Base-by-base conservation (phyloP, 176 grass and related monocot genomes). In the Calamus simplicifolius region DNA sequence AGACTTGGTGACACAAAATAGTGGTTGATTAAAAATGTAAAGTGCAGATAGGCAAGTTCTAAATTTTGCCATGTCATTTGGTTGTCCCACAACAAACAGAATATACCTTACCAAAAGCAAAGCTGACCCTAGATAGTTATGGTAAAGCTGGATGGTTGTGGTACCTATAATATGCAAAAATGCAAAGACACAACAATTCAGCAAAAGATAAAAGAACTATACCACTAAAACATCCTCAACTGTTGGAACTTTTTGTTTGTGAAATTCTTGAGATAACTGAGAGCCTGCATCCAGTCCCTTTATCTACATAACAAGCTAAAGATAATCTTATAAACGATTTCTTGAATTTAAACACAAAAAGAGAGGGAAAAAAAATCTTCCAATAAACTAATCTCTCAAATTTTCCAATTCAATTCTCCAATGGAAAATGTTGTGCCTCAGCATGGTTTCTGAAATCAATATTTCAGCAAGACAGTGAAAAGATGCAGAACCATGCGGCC, bases 271-370 rank as follows among this genome's bases (percentile, higher is more conserved):
- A 4, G 74, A 65, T 27, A 82, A 70, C 25, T 75, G 69, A 80
- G 72, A 75, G 16, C 73, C 80, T 60, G 69, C 69, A 77, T 69
- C 80, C 64, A 97, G 31, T 58, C 79, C 75, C 77, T 78, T 74
- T 80, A 96, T 90, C 86, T 87, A 82, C 55, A 76, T 54, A 21
- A 77, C 55, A 73, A 60, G 62, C 53, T 79, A 82, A 77, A 80
- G 58, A 51, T 49, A 52, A 53, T 51, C 16, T 14, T 50, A 59
- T 59, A 59, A 28, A 59, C 51, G 68, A 19, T 28, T 58, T 25
- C 5, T 8, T 26, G 15, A 70, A 12, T 48, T 6, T 19, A 50
- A 38, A 38, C 31, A 10, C 7, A 38, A 38, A 38, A 38, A 10
- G 31, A 38, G 6, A 1, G 31, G 31, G 31, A 2, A 5, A 55